phyloP scores from a whole-genome alignment of 163 green algal genomes.

The Smithsoniella earleae region DNA sequence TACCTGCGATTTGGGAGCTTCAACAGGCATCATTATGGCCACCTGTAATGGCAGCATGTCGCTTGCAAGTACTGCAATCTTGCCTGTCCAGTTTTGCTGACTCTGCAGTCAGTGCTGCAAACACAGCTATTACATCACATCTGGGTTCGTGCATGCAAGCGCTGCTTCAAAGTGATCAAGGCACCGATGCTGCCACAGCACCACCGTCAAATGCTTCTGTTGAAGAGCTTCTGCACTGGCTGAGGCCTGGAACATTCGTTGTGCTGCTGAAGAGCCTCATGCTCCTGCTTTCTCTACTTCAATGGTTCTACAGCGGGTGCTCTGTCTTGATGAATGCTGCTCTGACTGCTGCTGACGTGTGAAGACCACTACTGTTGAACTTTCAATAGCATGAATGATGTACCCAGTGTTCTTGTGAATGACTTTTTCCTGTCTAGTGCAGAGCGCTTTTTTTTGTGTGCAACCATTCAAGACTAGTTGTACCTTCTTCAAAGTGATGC shows the following conservation, averaged over 20 bases:
- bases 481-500: too few species aligned
- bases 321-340: constrained; percentile 4
- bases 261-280: constrained; percentile 14
- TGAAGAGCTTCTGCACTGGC: constrained; percentile 25
- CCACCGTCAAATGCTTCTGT: neutral
- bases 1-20: constrained; percentile 27
- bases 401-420: too few species aligned
- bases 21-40: constrained; percentile 12
- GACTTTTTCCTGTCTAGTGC: too few species aligned
- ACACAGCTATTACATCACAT: neutral
- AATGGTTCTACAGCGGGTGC: constrained; percentile 26
- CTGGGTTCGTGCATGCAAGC: constrained; percentile 4
- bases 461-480: too few species aligned
- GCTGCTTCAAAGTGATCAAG: neutral
- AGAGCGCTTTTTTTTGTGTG: too few species aligned
- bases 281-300: constrained; percentile 3
- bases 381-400: too few species aligned
- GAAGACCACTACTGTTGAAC: too few species aligned
- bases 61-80: neutral
- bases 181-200: neutral
- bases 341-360: neutral
- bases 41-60: constrained; percentile 12
- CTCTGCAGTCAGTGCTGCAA: neutral
- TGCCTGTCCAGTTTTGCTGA: constrained; percentile 4
- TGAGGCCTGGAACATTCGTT: constrained; percentile 5